These are phyloP conservation scores for Mycena vulgaris DNA, from an alignment of 768 basidiomycete species.

Conservation along the genomic window DNA sequence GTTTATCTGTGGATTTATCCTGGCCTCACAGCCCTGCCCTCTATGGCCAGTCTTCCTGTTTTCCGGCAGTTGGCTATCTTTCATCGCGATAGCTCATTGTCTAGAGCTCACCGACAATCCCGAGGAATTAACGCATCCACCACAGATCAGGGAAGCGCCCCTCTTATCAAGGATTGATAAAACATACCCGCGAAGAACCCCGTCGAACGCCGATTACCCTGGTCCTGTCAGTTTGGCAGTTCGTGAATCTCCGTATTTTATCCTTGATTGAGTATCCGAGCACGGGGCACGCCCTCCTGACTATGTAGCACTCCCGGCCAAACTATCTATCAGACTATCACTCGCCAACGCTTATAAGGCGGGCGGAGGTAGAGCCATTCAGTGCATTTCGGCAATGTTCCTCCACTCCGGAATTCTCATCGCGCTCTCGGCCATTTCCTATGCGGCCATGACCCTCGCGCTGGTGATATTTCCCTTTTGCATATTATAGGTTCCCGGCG, in stretches of 20 bases:
- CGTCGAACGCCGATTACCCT: neutral
- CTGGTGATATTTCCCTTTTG: neutral
- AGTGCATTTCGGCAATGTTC: neutral
- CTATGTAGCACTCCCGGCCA: too few relatives aligned
- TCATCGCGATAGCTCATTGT: too few relatives aligned
- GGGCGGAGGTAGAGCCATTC: neutral
- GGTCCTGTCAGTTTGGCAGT: too few relatives aligned
- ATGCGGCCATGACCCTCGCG: neutral
- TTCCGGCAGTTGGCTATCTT: too few relatives aligned
- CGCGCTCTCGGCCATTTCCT: neutral
- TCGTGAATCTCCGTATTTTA: constrained; percentile 6
- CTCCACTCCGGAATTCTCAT: neutral
- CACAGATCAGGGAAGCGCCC: too few relatives aligned
- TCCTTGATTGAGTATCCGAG: neutral
- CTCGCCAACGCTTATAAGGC: neutral
- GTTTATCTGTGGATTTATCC: too few relatives aligned
- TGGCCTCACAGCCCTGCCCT: too few relatives aligned
- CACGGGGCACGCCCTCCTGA: neutral
- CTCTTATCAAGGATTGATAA: neutral
- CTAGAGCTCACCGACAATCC: too few relatives aligned
- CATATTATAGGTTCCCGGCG: neutral
- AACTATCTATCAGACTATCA: too few relatives aligned
- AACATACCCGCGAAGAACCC: neutral
- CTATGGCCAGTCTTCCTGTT: too few relatives aligned
- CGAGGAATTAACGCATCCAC: too few relatives aligned